Evolutionary conservation across 768 basidiomycete genomes (phyloP).

Genomic region (Tremella yokohamensis): DNA sequence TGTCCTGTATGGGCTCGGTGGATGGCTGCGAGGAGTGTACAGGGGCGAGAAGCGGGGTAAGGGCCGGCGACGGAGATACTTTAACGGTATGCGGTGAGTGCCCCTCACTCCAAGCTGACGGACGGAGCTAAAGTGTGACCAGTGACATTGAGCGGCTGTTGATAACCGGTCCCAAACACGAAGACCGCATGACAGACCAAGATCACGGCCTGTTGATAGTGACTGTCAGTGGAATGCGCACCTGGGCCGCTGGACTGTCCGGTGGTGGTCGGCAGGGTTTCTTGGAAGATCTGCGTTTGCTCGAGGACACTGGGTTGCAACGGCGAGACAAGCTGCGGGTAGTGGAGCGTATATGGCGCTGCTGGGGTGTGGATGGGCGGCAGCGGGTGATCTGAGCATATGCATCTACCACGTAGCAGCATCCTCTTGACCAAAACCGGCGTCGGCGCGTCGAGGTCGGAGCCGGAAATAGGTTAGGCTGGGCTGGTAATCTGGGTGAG

Average conservation of each 20-base stretch:
- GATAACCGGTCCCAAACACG: constrained; percentile 38
- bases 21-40: constrained; percentile 59
- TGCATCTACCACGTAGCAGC: neutral
- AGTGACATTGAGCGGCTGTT: constrained; percentile 47
- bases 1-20: constrained; percentile 66
- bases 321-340: constrained; percentile 71
- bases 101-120: neutral
- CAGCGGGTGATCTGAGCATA: neutral
- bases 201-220: constrained; percentile 48
- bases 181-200: constrained; percentile 41
- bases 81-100: constrained; percentile 62
- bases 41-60: constrained; percentile 58
- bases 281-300: constrained; percentile 74
- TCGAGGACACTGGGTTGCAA: constrained; percentile 70
- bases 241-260: constrained; percentile 45
- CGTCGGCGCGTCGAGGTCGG: no score
- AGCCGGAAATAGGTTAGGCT: no score
- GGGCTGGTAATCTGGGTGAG: no score
- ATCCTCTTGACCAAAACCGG: no score
- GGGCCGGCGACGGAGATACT: constrained; percentile 61
- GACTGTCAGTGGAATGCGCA: constrained; percentile 40
- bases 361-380: constrained; percentile 60
- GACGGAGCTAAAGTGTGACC: neutral
- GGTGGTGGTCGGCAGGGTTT: constrained; percentile 59
- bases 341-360: constrained; percentile 81